phyloP scores from a whole-genome alignment of 306 rosid species.

The Citrullus colocynthis region DNA sequence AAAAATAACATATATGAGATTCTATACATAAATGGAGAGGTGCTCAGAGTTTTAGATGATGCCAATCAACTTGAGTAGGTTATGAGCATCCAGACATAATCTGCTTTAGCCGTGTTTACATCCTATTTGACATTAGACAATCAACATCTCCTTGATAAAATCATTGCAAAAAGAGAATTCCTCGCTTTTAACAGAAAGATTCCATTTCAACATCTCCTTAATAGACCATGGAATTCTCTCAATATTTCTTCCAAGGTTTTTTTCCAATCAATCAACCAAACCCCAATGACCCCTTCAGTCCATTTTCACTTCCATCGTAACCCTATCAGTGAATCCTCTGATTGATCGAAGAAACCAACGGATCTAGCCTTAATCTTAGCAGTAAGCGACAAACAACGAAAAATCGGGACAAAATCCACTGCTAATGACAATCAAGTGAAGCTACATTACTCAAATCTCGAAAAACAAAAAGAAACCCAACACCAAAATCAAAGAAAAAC shows the following conservation, averaged over 20 bases:
- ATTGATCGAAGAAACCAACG: slow-evolving; percentile 3
- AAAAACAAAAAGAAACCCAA: background rate
- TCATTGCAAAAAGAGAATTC: background rate
- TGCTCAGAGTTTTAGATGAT: background rate
- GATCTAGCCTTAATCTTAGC: slow-evolving; percentile 27
- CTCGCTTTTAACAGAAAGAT: background rate
- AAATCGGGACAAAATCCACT: slow-evolving; percentile 13
- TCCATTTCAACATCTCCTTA: background rate
- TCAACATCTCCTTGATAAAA: background rate
- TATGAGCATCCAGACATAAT: background rate
- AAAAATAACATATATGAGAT: background rate
- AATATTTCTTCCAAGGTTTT: background rate
- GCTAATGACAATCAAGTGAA: slow-evolving; percentile 10
- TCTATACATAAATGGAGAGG: background rate
- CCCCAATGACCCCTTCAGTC: background rate
- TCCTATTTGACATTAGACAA: background rate
- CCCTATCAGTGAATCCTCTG: background rate
- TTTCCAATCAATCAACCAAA: background rate
- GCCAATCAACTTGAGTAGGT: background rate
- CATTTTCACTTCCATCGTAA: background rate
- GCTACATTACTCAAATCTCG: slow-evolving; percentile 19
- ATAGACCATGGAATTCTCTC: background rate
- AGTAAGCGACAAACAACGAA: background rate
- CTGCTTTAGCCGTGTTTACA: background rate
- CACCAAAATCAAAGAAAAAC: background rate